Evolutionary conservation across 768 basidiomycete species (phyloP).

Genomic region (Daedalea quercina): DNA sequence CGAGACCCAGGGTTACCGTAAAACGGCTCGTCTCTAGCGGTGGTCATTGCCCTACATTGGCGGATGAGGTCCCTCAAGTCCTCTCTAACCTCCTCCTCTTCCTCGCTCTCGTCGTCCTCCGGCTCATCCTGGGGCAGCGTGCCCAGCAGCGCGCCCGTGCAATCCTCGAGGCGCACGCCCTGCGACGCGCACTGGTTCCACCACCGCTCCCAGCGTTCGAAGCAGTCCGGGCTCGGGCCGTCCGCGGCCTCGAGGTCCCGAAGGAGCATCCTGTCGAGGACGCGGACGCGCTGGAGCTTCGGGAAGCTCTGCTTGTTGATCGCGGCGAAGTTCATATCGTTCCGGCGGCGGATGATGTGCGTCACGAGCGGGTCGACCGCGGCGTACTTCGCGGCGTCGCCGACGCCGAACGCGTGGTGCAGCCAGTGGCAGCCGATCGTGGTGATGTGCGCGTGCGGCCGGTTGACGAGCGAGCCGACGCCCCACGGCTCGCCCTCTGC

Average conservation of each 20-base stretch:
- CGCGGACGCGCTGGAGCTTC: slow-evolving; percentile 48
- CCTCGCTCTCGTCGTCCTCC: slow-evolving; percentile 26
- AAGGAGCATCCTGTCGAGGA: slow-evolving; percentile 49
- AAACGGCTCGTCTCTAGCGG: background rate
- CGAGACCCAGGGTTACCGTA: background rate
- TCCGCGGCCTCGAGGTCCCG: slow-evolving; percentile 47
- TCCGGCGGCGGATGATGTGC: slow-evolving; percentile 38
- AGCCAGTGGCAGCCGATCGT: slow-evolving; percentile 68
- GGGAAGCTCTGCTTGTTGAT: slow-evolving; percentile 54
- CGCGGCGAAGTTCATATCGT: slow-evolving; percentile 60
- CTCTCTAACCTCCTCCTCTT: slow-evolving; percentile 22
- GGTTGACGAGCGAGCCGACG: slow-evolving; percentile 35
- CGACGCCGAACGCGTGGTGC: slow-evolving; percentile 62
- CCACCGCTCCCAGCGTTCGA: slow-evolving; percentile 64
- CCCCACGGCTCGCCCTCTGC: slow-evolving; percentile 16
- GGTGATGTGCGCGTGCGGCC: slow-evolving; percentile 49
- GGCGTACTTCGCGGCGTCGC: slow-evolving; percentile 38
- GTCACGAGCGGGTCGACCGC: slow-evolving; percentile 37
- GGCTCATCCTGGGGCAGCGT: slow-evolving; percentile 26
- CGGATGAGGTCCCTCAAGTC: slow-evolving; percentile 45
- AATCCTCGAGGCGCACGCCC: slow-evolving; percentile 65
- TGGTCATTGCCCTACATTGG: slow-evolving; percentile 43
- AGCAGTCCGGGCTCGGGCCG: slow-evolving; percentile 38
- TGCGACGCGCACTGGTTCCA: slow-evolving; percentile 44
- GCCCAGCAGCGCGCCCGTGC: slow-evolving; percentile 62